Evolutionary conservation across 176 grass and related monocot species (phyloP).

Genomic region (Bolboschoenus planiculmis): DNA sequence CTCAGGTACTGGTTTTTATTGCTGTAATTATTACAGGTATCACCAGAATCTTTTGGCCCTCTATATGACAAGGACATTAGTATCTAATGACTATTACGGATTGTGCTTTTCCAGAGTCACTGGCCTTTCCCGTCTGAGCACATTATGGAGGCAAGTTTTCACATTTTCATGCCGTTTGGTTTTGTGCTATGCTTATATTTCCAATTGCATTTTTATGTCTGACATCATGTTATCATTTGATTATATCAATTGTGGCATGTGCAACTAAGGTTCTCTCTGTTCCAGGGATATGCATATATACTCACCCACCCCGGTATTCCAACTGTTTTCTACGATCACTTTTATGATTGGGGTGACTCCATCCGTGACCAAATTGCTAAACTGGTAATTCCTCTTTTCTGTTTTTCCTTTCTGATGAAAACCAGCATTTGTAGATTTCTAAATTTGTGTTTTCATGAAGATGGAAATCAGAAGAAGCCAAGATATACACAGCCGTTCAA

Average conservation of each 20-base stretch:
- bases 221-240: neutral
- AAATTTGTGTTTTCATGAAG: constrained; percentile 34
- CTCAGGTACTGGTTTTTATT: constrained; percentile 48
- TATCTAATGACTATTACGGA: neutral
- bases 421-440: neutral
- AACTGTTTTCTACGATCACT: constrained; percentile 87
- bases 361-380: constrained; percentile 56
- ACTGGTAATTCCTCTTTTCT: constrained; percentile 45
- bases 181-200: neutral
- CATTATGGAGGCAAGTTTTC: constrained; percentile 74
- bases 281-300: constrained; percentile 94
- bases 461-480: constrained; percentile 68
- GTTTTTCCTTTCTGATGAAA: neutral
- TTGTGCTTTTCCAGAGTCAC: constrained; percentile 55
- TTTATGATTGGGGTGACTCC: constrained; percentile 56
- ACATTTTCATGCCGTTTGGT: neutral
- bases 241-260: neutral
- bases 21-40: neutral
- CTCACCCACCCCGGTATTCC: constrained; percentile 92
- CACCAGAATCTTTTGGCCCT: neutral
- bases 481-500: constrained; percentile 80
- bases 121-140: constrained; percentile 91
- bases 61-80: neutral
- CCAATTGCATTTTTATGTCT: neutral
- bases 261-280: neutral